Evolutionary conservation across 441 rosid species (phyloP).

Genomic region (Pelargonium exstipulatum): DNA sequence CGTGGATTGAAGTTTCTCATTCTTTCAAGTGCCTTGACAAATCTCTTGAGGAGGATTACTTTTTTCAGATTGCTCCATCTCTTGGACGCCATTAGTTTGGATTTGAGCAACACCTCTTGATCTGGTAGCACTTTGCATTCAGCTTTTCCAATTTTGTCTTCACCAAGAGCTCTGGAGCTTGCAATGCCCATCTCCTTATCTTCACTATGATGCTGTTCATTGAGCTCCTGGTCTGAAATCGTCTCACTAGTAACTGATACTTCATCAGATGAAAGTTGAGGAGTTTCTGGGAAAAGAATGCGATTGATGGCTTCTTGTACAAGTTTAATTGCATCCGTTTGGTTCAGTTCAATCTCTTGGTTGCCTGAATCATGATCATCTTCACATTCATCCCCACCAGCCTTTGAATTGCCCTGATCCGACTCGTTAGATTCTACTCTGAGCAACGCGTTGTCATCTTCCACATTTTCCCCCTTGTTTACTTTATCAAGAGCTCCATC

Average conservation of each 20-base stretch:
- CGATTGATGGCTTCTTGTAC: constrained; percentile 75
- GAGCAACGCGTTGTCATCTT: constrained; percentile 15
- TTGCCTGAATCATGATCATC: background rate
- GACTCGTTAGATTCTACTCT: constrained; percentile 17
- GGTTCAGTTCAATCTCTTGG: constrained; percentile 34
- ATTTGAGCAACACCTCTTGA: constrained; percentile 15
- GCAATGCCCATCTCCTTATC: constrained; percentile 16
- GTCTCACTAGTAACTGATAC: constrained; percentile 32
- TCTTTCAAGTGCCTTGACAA: constrained; percentile 73
- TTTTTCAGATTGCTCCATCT: constrained; percentile 82
- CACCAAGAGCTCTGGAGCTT: constrained; percentile 23
- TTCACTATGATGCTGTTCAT: too few species aligned
- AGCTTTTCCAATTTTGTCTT: too few species aligned
- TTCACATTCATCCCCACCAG: too few species aligned
- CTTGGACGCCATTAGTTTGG: constrained; percentile 38
- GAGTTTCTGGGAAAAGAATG: constrained; percentile 58
- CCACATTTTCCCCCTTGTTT: too few species aligned
- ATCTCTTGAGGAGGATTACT: constrained; percentile 58
- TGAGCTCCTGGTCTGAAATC: constrained; percentile 33
- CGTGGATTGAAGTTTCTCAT: constrained; percentile 45
- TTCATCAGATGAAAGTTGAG: constrained; percentile 57
- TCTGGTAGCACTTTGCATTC: background rate
- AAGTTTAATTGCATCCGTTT: constrained; percentile 55
- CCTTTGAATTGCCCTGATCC: constrained; percentile 2
- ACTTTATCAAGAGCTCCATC: constrained; percentile 26